Percentiles rank a stretch among this genome's conserved stretches.
These are phyloP conservation scores for Aspergillus neoniger DNA, from an alignment of 2,329 filamentous ascomycete species.

Conservation along the genomic window DNA sequence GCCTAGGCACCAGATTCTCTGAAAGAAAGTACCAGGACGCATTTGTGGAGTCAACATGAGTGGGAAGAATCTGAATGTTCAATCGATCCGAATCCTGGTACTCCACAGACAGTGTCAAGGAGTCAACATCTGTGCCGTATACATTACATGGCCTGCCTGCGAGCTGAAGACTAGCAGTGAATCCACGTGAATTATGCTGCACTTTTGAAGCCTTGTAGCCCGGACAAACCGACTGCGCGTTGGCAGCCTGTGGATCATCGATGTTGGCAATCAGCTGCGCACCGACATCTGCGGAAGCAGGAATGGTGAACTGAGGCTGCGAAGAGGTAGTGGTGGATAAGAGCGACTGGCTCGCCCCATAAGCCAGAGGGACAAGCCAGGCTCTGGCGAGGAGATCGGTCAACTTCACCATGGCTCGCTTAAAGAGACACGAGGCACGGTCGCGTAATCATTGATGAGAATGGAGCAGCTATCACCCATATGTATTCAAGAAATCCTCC, in stretches of 20 bases:
- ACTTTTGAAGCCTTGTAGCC: constrained; percentile 60
- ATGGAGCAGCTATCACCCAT: neutral
- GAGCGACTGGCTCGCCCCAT: constrained; percentile 24
- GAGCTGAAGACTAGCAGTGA: constrained; percentile 55
- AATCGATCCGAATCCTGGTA: constrained; percentile 67
- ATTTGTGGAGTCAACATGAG: constrained; percentile 62
- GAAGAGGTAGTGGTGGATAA: constrained; percentile 19
- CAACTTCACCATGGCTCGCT: constrained; percentile 28
- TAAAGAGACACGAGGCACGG: constrained; percentile 2
- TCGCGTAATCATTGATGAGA: constrained; percentile 11
- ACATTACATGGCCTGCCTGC: constrained; percentile 65
- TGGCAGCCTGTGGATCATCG: constrained; percentile 62
- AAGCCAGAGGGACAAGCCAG: constrained; percentile 30
- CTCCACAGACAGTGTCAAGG: constrained; percentile 67
- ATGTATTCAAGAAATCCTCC: neutral
- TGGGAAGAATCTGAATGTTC: constrained; percentile 69
- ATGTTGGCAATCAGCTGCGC: constrained; percentile 62
- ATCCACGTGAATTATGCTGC: constrained; percentile 47
- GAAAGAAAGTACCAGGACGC: constrained; percentile 68
- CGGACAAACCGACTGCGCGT: constrained; percentile 65
- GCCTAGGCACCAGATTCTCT: constrained; percentile 62
- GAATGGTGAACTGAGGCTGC: constrained; percentile 49
- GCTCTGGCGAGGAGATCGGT: constrained; percentile 23
- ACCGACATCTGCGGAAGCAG: constrained; percentile 49
- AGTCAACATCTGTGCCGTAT: constrained; percentile 73